These are phyloP conservation scores for Luzula sylvatica DNA, from an alignment of 176 grass and related monocot genomes.

Conservation along the genomic window DNA sequence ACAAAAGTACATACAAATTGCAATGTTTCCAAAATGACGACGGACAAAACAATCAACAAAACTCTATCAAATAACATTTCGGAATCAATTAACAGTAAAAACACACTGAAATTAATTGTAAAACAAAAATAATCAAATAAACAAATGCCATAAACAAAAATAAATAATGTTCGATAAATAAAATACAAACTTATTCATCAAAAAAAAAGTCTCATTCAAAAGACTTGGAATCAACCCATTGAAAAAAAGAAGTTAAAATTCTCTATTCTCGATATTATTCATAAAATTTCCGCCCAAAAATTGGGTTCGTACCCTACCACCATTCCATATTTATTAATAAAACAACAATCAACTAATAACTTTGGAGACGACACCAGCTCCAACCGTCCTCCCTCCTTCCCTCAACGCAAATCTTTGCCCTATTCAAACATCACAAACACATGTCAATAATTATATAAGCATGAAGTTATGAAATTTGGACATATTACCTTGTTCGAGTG, in stretches of 20 bases:
- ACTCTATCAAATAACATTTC: too few relatives aligned
- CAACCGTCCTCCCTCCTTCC: slow-evolving; percentile 90
- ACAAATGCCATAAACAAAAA: background rate
- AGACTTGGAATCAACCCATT: background rate
- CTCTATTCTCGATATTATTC: too few relatives aligned
- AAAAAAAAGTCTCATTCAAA: background rate
- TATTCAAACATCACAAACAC: slow-evolving; percentile 20
- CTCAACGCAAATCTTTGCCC: slow-evolving; percentile 94
- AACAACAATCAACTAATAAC: too few relatives aligned
- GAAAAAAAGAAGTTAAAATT: background rate
- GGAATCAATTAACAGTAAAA: background rate
- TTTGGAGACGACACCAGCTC: slow-evolving; percentile 89
- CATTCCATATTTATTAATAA: too few relatives aligned
- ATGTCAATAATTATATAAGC: background rate
- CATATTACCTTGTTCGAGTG: slow-evolving; percentile 72
- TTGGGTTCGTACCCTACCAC: too few relatives aligned
- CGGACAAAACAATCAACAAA: too few relatives aligned
- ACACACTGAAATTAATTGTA: background rate
- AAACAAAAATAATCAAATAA: too few relatives aligned
- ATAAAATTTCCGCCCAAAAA: too few relatives aligned
- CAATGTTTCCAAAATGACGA: too few relatives aligned
- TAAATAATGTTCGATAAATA: background rate
- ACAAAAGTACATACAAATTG: background rate
- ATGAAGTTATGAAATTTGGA: background rate
- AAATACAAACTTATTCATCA: background rate